Conservation (phyloP, 2,329 filamentous ascomycete species). For the Colletotrichum theobromicola region DNA sequence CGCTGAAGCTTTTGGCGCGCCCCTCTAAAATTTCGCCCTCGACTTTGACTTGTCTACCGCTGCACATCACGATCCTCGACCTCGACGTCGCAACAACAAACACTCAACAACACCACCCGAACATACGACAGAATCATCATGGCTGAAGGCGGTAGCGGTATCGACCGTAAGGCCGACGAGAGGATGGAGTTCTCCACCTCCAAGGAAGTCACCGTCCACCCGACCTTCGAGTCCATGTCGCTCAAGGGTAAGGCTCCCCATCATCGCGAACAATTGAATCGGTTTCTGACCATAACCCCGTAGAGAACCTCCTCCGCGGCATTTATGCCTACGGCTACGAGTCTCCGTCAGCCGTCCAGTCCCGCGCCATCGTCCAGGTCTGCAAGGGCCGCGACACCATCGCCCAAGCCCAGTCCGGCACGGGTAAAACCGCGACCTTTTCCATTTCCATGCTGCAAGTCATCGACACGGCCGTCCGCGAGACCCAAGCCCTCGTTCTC, state of each 20-base stretch:
- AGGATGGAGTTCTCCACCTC: slow-evolving; percentile 98
- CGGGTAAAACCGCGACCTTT: slow-evolving; percentile 96
- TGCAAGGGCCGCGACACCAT: slow-evolving; percentile 99
- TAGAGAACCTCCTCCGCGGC: slow-evolving; percentile 91
- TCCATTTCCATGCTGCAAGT: slow-evolving; percentile 96
- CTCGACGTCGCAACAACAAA: background rate
- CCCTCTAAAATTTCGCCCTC: slow-evolving; percentile 18
- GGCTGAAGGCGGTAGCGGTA: slow-evolving; percentile 76
- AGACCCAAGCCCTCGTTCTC: slow-evolving; percentile 93
- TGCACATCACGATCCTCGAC: background rate
- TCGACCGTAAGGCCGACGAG: slow-evolving; percentile 94
- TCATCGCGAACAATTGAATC: background rate
- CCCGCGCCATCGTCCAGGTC: slow-evolving; percentile 96
- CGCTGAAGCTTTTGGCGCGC: slow-evolving; percentile 8
- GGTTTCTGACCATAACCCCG: background rate
- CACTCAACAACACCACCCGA: background rate
- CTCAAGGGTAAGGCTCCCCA: slow-evolving; percentile 69
- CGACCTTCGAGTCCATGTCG: slow-evolving; percentile 95
- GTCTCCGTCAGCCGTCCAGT: slow-evolving; percentile 96
- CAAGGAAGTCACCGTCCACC: slow-evolving; percentile 94
- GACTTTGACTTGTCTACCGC: background rate
- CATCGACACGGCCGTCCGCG: slow-evolving; percentile 90
- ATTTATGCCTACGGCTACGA: slow-evolving; percentile 99
- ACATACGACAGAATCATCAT: slow-evolving; percentile 59
- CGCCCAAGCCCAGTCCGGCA: slow-evolving; percentile 95